Base-by-base conservation (phyloP, 1,139 yeast species). In the Pichia sp. region DNA sequence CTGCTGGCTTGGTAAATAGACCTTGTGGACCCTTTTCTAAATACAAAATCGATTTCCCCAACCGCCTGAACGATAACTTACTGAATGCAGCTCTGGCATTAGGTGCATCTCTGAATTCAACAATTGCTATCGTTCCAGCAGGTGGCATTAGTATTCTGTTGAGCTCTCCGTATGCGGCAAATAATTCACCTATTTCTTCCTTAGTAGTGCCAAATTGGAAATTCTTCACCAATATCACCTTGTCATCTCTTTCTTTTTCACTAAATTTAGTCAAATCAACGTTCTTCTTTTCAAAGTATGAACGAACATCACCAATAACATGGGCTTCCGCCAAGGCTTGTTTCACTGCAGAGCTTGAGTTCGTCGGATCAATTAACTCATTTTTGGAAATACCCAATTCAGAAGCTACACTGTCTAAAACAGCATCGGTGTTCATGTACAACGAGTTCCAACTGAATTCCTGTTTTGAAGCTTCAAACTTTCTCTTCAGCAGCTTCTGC, bases 251-350 rank as follows among this genome's bases (percentile, higher is more conserved):
- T 67, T 88, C 93, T 62, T 83, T 83, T 57, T 78, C 78, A 55
- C 77, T 78, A 67, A 93, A 93, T 42, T 84, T 79, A 4, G 86
- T 75, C 58, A 93, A 74, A 72, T 93, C 97, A 45, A 95, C 89
- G 27, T 96, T 96, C 67, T 85, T 85, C 24, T 75, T 72, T 68
- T 90, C 96, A 69, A 93, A 93, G 71, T 83, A 93, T 63, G 83
- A 83, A 65, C 96, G 82, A 14, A 93, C 96, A 69, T 87, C 95
- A 48, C 93, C 95, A 66, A 93, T 85, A 27, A 92, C 96, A 67
- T 91, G 93, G 1, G 98, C 96, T 73, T 93, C 99, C 0, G 99
- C 99, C 60, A 93, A 79, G 0, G 99, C 98, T 71, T 92, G 98
- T 67, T 91, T 90, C n/a, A 93, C 98, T 1, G 96, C 97, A 51